These are phyloP conservation scores for Mucuna pruriens DNA, from an alignment of 306 rosid species.

Conservation along the genomic window DNA sequence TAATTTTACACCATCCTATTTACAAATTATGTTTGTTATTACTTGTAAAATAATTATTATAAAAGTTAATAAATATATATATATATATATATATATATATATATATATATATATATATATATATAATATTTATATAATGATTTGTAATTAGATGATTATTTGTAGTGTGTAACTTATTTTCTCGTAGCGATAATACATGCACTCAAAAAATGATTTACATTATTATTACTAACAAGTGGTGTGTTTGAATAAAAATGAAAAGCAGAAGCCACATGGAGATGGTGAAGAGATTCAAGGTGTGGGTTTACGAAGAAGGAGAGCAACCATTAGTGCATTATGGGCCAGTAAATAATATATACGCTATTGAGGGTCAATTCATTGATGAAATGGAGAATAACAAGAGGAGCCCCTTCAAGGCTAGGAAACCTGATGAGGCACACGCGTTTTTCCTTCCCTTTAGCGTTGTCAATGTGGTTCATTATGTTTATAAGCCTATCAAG, in stretches of 20 bases:
- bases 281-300: slow-evolving; percentile 62
- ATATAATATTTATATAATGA: too few species aligned
- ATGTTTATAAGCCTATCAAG: slow-evolving; percentile 41
- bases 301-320: slow-evolving; percentile 68
- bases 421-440: slow-evolving; percentile 59
- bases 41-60: too few species aligned
- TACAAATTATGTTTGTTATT: too few species aligned
- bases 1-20: too few species aligned
- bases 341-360: slow-evolving; percentile 57
- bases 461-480: slow-evolving; percentile 50
- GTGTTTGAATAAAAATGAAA: neutral
- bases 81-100: too few species aligned
- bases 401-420: slow-evolving; percentile 53
- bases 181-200: neutral
- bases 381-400: slow-evolving; percentile 57
- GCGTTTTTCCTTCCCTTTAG: slow-evolving; percentile 61
- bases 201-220: neutral
- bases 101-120: too few species aligned
- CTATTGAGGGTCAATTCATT: slow-evolving; percentile 66
- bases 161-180: too few species aligned
- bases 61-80: too few species aligned
- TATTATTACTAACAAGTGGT: neutral
- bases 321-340: slow-evolving; percentile 55
- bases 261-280: slow-evolving; percentile 64
- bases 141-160: too few species aligned